phyloP scores from a whole-genome alignment of 164 flowering plant genomes.

The Buxus sempervirens region DNA sequence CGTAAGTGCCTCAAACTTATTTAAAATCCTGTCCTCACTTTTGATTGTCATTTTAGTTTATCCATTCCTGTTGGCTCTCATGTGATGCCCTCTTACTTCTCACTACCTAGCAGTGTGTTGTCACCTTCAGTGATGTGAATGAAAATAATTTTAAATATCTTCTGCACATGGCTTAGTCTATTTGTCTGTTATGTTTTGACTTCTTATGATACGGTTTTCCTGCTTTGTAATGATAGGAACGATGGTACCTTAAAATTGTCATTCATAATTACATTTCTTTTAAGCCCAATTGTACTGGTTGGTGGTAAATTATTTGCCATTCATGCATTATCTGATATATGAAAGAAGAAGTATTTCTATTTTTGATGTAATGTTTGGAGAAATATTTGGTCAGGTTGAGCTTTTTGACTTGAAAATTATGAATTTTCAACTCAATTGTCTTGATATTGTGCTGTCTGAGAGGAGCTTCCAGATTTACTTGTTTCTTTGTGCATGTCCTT shows the following conservation, averaged over 20 bases:
- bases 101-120: neutral
- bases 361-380: too few relatives aligned
- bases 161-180: constrained; percentile 1
- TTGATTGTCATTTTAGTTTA: neutral
- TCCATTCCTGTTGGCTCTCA: neutral
- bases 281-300: neutral
- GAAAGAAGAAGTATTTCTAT: too few relatives aligned
- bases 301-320: too few relatives aligned
- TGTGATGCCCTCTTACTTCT: neutral
- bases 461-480: neutral
- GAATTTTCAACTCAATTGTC: neutral
- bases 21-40: neutral
- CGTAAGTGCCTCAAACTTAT: constrained; percentile 30
- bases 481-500: neutral
- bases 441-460: neutral
- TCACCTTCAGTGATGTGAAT: neutral
- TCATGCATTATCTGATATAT: too few relatives aligned
- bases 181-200: neutral
- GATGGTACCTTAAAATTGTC: too few relatives aligned
- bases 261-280: neutral
- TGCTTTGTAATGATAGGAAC: too few relatives aligned
- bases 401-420: too few relatives aligned
- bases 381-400: too few relatives aligned
- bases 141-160: constrained; percentile 5
- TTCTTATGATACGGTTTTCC: neutral